Percentiles rank a stretch among this genome's conserved stretches.
These are phyloP conservation scores for Trametes villosa DNA, from an alignment of 768 basidiomycete genomes.

Conservation along the genomic window DNA sequence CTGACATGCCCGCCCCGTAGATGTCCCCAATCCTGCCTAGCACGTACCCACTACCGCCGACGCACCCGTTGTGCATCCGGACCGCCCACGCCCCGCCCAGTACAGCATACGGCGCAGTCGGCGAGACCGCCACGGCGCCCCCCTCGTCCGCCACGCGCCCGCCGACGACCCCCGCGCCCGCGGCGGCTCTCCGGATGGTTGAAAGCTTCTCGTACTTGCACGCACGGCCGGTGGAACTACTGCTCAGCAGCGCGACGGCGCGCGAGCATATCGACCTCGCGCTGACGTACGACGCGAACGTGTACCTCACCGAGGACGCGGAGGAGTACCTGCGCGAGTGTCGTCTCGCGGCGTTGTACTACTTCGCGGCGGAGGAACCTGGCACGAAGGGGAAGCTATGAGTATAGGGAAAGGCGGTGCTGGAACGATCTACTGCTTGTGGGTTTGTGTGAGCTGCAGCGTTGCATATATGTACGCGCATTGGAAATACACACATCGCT, in stretches of 20 bases:
- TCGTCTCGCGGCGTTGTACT: slow-evolving; percentile 37
- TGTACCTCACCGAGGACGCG: slow-evolving; percentile 45
- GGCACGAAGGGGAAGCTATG: slow-evolving; percentile 3
- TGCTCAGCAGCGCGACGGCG: slow-evolving; percentile 46
- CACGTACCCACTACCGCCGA: slow-evolving; percentile 22
- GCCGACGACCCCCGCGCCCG: background rate
- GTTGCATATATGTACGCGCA: too few species aligned
- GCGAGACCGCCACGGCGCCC: background rate
- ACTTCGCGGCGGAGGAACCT: slow-evolving; percentile 28
- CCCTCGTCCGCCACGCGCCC: background rate
- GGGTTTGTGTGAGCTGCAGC: too few species aligned
- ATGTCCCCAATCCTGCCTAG: slow-evolving; percentile 22
- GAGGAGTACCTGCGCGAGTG: slow-evolving; percentile 55
- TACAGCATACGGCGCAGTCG: slow-evolving; percentile 13
- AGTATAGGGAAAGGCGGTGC: too few species aligned
- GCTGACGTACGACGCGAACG: slow-evolving; percentile 49
- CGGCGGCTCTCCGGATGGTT: slow-evolving; percentile 22
- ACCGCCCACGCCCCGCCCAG: background rate
- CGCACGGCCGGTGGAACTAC: slow-evolving; percentile 51
- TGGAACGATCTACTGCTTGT: too few species aligned
- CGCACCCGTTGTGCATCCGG: slow-evolving; percentile 11
- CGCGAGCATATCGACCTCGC: slow-evolving; percentile 39
- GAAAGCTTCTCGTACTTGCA: slow-evolving; percentile 34
- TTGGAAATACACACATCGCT: too few species aligned
- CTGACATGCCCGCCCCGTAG: background rate